Evolutionary conservation across 2,329 filamentous ascomycete genomes (phyloP), one percentile per base, ranked within the genome.

Genomic region (Pseudogymnoascus pannorum): DNA sequence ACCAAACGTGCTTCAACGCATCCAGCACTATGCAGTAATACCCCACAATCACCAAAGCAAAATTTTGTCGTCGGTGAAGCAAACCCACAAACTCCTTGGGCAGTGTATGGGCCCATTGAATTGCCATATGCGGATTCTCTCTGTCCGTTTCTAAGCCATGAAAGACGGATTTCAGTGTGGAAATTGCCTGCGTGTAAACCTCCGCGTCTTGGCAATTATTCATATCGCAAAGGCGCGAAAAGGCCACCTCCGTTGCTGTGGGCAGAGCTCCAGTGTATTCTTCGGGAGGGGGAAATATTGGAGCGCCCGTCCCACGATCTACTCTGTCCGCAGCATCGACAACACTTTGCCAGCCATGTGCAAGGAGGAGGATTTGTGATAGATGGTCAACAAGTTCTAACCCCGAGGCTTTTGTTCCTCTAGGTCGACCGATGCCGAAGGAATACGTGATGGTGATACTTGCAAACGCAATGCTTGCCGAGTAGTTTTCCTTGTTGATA

Each of bases 381-480:
- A 65, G 38, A 35, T 63, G 54, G 38, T 64, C 59, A 14, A 65
- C 3, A 11, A 64, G 38, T 18, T 60, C 44, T 20, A 54, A 36
- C 2, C 18, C 18, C 2, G 42, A 5, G 14, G 22, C 1, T 51
- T 31, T 26, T 9, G 14, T 33, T 18, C 12, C 42, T 40, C 20
- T 2, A 1, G 64, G 62, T 29, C 58, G 57, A 14, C 60, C 61
- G 6, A 62, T n/a, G 4, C 57, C 64, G 22, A 64, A 60, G 8
- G 58, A 26, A 44, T 62, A 65, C 51, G 64, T 65, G 2, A 60
- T 33, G 11, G 64, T 65, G 12, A 64, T 14, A 61, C 62, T 64
- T 38, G 64, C 62, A n/a, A 65, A 65, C 9, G 62, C 64, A 51
- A 65, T 62, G 40, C 58, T 64, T n/a, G 64, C 62, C 2, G 64